phyloP scores from a whole-genome alignment of 441 rosid genomes.

The Codiaeum variegatum region DNA sequence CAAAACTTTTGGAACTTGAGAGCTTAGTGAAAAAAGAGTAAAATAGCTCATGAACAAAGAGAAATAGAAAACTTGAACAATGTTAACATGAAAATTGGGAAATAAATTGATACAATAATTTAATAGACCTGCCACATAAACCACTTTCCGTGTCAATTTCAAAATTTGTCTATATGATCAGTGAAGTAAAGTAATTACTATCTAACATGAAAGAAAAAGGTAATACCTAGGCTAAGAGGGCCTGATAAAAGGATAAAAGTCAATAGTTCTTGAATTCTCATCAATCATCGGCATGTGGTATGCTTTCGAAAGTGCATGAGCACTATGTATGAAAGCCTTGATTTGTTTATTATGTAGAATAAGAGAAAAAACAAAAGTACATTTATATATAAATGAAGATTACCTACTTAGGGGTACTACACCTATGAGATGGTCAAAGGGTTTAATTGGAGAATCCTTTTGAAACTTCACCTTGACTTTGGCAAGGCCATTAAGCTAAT shows the following conservation, averaged over 20 bases:
- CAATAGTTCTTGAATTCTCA: constrained; percentile 17
- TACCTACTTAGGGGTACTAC: constrained; percentile 37
- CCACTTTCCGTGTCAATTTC: constrained; percentile 25
- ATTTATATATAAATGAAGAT: too few species aligned
- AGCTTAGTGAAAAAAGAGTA: constrained; percentile 44
- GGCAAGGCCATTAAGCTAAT: constrained; percentile 81
- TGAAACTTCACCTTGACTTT: constrained; percentile 65
- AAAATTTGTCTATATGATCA: constrained; percentile 10
- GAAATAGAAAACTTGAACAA: not conserved
- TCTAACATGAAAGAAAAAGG: not conserved
- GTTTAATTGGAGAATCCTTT: constrained; percentile 81
- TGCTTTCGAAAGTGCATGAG: constrained; percentile 24
- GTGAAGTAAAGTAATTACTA: not conserved
- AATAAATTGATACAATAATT: too few species aligned
- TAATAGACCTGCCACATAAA: constrained; percentile 26
- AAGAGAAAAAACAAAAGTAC: too few species aligned
- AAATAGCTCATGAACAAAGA: constrained; percentile 18
- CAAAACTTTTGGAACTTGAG: constrained; percentile 69
- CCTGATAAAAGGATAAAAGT: constrained; percentile 25
- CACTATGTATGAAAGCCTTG: constrained; percentile 6
- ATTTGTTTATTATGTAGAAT: not conserved
- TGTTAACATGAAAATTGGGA: not conserved
- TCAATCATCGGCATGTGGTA: constrained; percentile 18
- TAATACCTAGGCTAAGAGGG: not conserved
- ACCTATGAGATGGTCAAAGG: constrained; percentile 87